phyloP scores from a whole-genome alignment of 129 eudicot species.

The Gnaphalium uliginosum region DNA sequence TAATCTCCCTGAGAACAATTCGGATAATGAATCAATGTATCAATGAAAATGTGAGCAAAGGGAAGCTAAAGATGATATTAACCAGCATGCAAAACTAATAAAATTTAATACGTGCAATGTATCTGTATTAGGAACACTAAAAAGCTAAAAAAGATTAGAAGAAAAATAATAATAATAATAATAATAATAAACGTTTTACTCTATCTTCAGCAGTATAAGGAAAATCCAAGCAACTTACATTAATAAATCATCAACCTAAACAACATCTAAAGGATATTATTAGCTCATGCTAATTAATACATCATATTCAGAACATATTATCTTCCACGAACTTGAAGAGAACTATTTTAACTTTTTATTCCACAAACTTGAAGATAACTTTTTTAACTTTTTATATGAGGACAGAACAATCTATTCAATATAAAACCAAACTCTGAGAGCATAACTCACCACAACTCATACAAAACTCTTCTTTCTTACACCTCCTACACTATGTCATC shows the following conservation, averaged over 20 bases:
- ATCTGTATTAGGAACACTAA: neutral
- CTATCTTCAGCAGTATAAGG: neutral
- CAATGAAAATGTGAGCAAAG: neutral
- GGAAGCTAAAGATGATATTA: neutral
- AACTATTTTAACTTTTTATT: neutral
- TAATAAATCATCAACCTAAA: conserved; percentile 7
- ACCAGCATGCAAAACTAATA: neutral
- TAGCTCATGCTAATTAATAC: neutral
- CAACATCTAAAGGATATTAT: conserved; percentile 2
- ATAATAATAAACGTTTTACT: neutral
- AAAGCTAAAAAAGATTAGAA: neutral
- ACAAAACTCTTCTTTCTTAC: too few species aligned
- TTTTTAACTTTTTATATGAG: neutral
- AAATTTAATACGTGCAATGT: neutral
- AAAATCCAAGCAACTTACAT: neutral
- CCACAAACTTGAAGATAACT: conserved; percentile 4
- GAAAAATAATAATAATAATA: too few species aligned
- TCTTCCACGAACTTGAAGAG: too few species aligned
- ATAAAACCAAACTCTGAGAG: neutral
- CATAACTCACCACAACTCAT: neutral
- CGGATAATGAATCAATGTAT: neutral
- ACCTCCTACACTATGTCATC: too few species aligned
- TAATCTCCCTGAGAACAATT: neutral
- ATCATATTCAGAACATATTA: neutral
- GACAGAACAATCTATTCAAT: conserved; percentile 1